These are phyloP conservation scores for Bryoglossum gracile DNA, from an alignment of 495 filamentous ascomycete species.

Conservation along the genomic window DNA sequence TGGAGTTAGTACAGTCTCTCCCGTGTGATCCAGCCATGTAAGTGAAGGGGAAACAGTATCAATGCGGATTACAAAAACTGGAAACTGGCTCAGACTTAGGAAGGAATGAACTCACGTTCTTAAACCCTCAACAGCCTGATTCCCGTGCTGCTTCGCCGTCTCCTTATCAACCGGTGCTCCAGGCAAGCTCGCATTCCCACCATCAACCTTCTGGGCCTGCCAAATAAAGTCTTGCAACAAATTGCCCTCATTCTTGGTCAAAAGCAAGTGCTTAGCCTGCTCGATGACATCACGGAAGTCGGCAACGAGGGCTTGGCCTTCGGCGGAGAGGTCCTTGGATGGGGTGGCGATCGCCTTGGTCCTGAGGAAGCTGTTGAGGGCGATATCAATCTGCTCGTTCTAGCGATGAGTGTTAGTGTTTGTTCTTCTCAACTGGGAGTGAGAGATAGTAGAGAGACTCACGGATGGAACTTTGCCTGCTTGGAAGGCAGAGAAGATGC, in stretches of 20 bases:
- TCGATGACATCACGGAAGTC: slow-evolving; percentile 80
- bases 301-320: slow-evolving; percentile 67
- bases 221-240: slow-evolving; percentile 95
- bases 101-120: neutral
- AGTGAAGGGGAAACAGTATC: neutral
- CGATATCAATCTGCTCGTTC: slow-evolving; percentile 94
- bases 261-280: slow-evolving; percentile 77
- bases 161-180: slow-evolving; percentile 64
- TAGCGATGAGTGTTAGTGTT: too few species aligned
- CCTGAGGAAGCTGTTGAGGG: slow-evolving; percentile 73
- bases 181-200: slow-evolving; percentile 52
- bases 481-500: slow-evolving; percentile 83
- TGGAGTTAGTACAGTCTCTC: too few species aligned
- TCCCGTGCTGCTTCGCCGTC: slow-evolving; percentile 70
- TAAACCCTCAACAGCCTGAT: slow-evolving; percentile 65
- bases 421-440: too few species aligned
- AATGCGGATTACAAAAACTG: neutral
- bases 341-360: slow-evolving; percentile 61
- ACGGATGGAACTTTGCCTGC: slow-evolving; percentile 88
- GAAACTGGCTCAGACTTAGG: too few species aligned
- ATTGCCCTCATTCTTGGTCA: slow-evolving; percentile 93
- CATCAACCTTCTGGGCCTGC: slow-evolving; percentile 70
- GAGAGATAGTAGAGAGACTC: slow-evolving; percentile 32
- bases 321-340: slow-evolving; percentile 69
- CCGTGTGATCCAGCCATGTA: neutral